Percentiles rank a stretch among this genome's conserved stretches.
Evolutionary conservation across 2,329 filamentous ascomycete genomes (phyloP).

Genomic region (Hypoxylon sp.): DNA sequence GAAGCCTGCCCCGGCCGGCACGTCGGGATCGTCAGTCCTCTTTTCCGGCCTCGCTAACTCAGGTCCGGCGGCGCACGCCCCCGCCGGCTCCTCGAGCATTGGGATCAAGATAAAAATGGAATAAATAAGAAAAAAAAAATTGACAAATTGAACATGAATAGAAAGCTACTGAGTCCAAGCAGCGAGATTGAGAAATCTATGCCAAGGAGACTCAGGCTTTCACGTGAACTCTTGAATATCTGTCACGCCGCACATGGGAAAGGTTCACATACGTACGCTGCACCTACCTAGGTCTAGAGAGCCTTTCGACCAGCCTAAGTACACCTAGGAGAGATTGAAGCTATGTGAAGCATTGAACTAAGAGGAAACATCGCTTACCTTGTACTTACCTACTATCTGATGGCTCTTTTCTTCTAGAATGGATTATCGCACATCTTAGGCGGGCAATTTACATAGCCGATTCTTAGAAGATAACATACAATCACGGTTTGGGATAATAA

Average conservation of each 20-base stretch:
- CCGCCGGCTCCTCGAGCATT: conserved; percentile 19
- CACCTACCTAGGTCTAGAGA: too few relatives aligned
- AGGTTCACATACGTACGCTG: conserved; percentile 1
- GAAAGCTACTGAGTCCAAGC: background rate
- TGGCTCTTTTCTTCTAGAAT: background rate
- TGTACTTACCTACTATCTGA: too few relatives aligned
- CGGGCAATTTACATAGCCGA: too few relatives aligned
- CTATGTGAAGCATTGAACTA: background rate
- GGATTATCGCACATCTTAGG: background rate
- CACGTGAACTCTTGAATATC: conserved; percentile 6
- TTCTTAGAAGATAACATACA: background rate
- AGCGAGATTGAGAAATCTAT: conserved; percentile 18
- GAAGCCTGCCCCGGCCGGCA: conserved; percentile 28
- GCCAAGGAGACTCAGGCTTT: conserved; percentile 19
- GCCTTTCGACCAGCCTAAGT: background rate
- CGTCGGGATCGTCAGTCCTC: conserved; percentile 28
- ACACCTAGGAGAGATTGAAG: conserved; percentile 20
- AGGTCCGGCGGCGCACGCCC: conserved; percentile 29
- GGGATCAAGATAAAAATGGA: background rate
- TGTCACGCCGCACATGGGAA: background rate
- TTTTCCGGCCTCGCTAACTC: conserved; percentile 18
- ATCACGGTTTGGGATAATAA: background rate
- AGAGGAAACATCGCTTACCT: background rate
- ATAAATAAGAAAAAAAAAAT: background rate
- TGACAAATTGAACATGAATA: background rate